A percentile compares a stretch with the other conserved stretches of the same genome.
Evolutionary conservation across 306 rosid species (phyloP).

Genomic region (Corylus heterophylla): DNA sequence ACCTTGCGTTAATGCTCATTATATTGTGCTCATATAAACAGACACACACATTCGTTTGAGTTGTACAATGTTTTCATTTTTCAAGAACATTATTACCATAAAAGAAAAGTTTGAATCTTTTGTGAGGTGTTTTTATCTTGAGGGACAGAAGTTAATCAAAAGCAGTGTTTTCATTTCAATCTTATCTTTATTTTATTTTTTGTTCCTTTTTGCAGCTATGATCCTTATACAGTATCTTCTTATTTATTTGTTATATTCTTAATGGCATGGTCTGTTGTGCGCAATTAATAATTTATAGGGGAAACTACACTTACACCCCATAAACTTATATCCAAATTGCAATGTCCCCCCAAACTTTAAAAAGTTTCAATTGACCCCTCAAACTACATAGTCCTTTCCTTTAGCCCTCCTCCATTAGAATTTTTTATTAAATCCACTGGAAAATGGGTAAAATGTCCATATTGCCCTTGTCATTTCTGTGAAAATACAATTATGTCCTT

Average conservation of each 20-base stretch:
- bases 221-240: not conserved
- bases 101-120: conserved; percentile 22
- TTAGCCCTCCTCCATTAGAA: too few species aligned
- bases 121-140: conserved; percentile 18
- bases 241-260: not conserved
- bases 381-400: too few species aligned
- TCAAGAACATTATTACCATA: conserved; percentile 9
- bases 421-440: too few species aligned
- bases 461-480: too few species aligned
- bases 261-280: not conserved
- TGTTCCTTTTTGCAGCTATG: not conserved
- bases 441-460: too few species aligned
- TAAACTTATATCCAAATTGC: too few species aligned
- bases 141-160: conserved; percentile 18
- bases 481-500: too few species aligned
- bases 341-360: too few species aligned
- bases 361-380: too few species aligned
- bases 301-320: too few species aligned
- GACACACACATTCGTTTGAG: not conserved
- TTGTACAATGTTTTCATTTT: conserved; percentile 5
- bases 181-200: not conserved
- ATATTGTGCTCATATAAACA: conserved; percentile 9
- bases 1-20: conserved; percentile 2
- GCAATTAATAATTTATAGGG: not conserved
- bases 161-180: not conserved